Conservation (phyloP, 305 asterid species). For the Fraxinus albicans region DNA sequence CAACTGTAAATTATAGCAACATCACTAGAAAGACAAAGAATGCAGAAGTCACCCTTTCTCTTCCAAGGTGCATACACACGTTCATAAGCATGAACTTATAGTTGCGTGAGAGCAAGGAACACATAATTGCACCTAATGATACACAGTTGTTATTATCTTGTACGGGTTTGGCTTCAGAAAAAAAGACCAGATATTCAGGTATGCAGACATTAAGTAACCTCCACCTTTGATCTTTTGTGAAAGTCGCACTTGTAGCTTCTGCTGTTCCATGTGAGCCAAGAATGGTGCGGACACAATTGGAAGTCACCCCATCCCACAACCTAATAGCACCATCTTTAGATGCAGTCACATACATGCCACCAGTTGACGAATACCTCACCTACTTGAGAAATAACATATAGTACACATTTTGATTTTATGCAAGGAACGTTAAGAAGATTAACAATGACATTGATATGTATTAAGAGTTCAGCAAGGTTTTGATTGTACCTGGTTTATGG, state of each 20-base stretch:
- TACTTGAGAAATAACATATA: constrained; percentile 27
- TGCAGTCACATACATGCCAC: constrained; percentile 82
- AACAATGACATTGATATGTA: not conserved
- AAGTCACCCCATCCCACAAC: constrained; percentile 83
- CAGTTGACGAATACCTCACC: constrained; percentile 78
- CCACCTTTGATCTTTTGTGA: constrained; percentile 81
- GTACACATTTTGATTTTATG: constrained; percentile 9
- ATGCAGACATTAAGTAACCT: constrained; percentile 7
- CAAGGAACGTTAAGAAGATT: not conserved
- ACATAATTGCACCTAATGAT: not conserved
- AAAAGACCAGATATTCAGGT: not conserved
- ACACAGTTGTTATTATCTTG: not conserved
- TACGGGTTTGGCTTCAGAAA: not conserved
- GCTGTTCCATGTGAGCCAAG: constrained; percentile 74
- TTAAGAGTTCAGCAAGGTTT: constrained; percentile 1
- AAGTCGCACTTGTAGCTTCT: constrained; percentile 75
- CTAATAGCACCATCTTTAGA: constrained; percentile 80
- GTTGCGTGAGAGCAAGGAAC: not conserved
- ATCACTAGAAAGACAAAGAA: not conserved
- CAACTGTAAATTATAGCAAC: not conserved
- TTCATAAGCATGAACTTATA: not conserved
- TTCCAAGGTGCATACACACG: not conserved
- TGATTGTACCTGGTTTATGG: constrained; percentile 69
- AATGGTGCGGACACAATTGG: constrained; percentile 68
- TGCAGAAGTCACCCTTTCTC: not conserved